Evolutionary conservation across 345 rosid genomes (phyloP).

Genomic region (Atalantia buxifolia): DNA sequence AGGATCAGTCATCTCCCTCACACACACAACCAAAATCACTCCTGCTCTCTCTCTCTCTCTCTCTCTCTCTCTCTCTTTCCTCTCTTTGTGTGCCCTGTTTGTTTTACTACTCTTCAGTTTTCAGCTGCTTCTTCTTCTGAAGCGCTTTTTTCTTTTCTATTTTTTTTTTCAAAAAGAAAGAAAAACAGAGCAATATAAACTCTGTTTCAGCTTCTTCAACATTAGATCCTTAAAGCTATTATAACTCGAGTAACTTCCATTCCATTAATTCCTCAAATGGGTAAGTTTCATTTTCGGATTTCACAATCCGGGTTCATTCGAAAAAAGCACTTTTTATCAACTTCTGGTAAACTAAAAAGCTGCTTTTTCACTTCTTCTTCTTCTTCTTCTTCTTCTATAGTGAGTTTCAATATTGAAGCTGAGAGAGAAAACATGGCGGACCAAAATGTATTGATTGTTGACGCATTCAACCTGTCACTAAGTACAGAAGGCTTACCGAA

Average conservation of each 20-base stretch:
- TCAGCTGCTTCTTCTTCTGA: too few relatives aligned
- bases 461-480: constrained; percentile 38
- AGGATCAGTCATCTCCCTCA: constrained; percentile 22
- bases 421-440: constrained; percentile 33
- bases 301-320: too few relatives aligned
- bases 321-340: neutral
- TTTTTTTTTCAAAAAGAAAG: too few relatives aligned
- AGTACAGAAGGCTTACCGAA: constrained; percentile 30
- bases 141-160: neutral
- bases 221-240: neutral
- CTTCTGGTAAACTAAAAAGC: neutral
- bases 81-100: neutral
- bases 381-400: constrained; percentile 10
- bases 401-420: constrained; percentile 26
- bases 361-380: neutral
- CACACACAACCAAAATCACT: neutral
- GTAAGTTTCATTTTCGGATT: constrained; percentile 14
- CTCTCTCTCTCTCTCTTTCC: neutral
- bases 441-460: constrained; percentile 54
- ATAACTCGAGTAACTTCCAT: neutral
- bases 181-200: constrained; percentile 15
- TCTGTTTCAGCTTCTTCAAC: neutral
- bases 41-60: neutral
- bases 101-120: too few relatives aligned
- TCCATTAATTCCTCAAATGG: constrained; percentile 18